Evolutionary conservation across 2,329 filamentous ascomycete species (phyloP).

Genomic region (Immersiporthe knoxdaviesiana): DNA sequence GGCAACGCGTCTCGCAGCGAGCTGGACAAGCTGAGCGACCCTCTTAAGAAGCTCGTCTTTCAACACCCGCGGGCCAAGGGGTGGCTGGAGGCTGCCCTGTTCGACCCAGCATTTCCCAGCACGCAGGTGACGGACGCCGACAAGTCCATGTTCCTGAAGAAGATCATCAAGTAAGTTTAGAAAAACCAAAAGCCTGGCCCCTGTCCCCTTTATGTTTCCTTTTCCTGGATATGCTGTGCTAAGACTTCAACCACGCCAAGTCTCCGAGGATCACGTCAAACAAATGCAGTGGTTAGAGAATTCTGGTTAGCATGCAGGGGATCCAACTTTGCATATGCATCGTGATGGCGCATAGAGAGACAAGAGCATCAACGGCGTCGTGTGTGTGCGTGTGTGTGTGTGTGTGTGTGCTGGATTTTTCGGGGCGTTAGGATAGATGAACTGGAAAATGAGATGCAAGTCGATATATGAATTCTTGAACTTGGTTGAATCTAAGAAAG

Average conservation of each 20-base stretch:
- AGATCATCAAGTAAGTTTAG: constrained; percentile 64
- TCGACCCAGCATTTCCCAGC: constrained; percentile 59
- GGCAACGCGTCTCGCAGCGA: constrained; percentile 73
- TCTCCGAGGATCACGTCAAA: constrained; percentile 65
- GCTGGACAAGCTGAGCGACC: constrained; percentile 70
- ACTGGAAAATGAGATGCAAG: background rate
- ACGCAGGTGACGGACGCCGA: constrained; percentile 61
- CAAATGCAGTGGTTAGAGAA: constrained; percentile 69
- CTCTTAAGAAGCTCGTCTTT: constrained; percentile 68
- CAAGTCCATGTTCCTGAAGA: constrained; percentile 67
- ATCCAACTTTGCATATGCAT: constrained; percentile 63
- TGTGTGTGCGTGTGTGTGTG: background rate
- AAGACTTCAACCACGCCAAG: constrained; percentile 42
- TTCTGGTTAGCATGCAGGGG: constrained; percentile 74
- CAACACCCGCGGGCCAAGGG: constrained; percentile 57
- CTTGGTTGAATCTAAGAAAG: background rate
- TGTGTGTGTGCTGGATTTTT: background rate
- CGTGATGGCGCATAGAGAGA: constrained; percentile 41
- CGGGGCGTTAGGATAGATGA: background rate
- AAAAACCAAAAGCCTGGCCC: background rate
- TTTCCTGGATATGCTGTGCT: background rate
- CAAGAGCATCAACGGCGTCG: background rate
- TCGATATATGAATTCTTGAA: background rate
- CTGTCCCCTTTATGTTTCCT: background rate
- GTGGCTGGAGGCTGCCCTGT: constrained; percentile 67